Base-by-base conservation (phyloP, 2,329 filamentous ascomycete genomes). In the Xylaria polymorpha region DNA sequence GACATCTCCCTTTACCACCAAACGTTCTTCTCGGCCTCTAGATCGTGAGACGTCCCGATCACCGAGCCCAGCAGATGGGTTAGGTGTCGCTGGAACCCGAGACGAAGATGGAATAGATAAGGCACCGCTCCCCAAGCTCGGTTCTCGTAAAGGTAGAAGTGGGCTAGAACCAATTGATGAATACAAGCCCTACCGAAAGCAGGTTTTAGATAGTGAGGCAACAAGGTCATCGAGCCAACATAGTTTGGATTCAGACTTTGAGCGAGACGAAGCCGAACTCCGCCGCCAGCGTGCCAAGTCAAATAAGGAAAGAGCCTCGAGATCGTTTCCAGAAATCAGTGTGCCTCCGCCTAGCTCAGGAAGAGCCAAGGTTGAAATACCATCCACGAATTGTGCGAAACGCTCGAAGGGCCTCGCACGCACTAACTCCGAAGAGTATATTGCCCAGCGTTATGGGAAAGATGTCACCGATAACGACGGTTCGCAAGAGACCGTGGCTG, bases 1-100 rank as follows among this genome's bases (percentile, higher is more conserved):
- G 7, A 86, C 84, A 59, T 83, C 84, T 0, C 82, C 84, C 0
- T 76, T 74, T 18, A 67, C 79, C 1, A 73, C 67, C 32, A 41
- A 53, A 15, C 59, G 60, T 20, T 75, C 75, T 1, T 74, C 77
- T 53, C 63, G 71, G 14, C 74, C 73, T 8, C 64, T 62, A 8
- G 72, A 72, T 37, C 64, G 48, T 32, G 70, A 71, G 51, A 66
- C 58, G 1, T 67, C 73, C 32, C 67, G 60, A n/a, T 68, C 55
- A 18, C 68, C 73, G 9, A 72, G 64, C 14, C 67, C 64, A n/a
- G 69, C 62, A 25, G 53, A 67, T 58, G 20, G 51, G 68, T 35
- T 58, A 67, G 48, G 44, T n/a, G 32, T 39, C 22, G 20, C 5
- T 20, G 48, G 25, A 22, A 68, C 61, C 46, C 63, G 51, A 57